Conservation (phyloP, 208 protist genomes). For the Sergeia podlipaevii region DNA sequence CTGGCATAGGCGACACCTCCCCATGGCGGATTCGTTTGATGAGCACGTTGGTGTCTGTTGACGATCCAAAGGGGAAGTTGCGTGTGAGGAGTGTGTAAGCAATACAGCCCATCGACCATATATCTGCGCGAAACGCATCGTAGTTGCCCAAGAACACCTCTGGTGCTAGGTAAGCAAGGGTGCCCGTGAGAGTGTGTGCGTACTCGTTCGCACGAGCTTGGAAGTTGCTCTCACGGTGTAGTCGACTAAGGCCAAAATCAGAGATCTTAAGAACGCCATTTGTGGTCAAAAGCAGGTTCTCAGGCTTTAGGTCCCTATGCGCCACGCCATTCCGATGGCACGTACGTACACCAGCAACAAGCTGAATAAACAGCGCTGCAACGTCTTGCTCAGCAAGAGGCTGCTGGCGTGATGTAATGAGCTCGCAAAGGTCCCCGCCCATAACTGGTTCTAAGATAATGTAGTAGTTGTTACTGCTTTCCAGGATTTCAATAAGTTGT, state of each 20-base stretch:
- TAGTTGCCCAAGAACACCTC: conserved; percentile 78
- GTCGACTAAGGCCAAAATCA: conserved; percentile 84
- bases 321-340: conserved; percentile 84
- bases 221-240: conserved; percentile 75
- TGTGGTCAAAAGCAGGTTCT: conserved; percentile 89
- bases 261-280: conserved; percentile 79
- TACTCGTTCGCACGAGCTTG: conserved; percentile 55
- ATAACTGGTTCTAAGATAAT: conserved; percentile 85
- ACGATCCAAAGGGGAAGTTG: conserved; percentile 85
- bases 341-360: conserved; percentile 60
- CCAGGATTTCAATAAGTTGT: conserved; percentile 79
- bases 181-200: conserved; percentile 73
- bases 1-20: conserved; percentile 41
- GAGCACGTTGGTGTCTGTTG: conserved; percentile 36
- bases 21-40: conserved; percentile 55
- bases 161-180: conserved; percentile 75
- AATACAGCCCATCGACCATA: conserved; percentile 88
- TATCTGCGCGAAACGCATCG: conserved; percentile 82
- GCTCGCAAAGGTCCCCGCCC: conserved; percentile 79
- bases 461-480: conserved; percentile 85
- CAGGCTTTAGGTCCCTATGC: conserved; percentile 94
- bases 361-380: conserved; percentile 64
- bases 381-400: conserved; percentile 61
- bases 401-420: conserved; percentile 50
- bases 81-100: conserved; percentile 76